Percentiles rank a stretch among this genome's conserved stretches.
Evolutionary conservation across 2,329 filamentous ascomycete species (phyloP).

Genomic region (Capronia coronata): DNA sequence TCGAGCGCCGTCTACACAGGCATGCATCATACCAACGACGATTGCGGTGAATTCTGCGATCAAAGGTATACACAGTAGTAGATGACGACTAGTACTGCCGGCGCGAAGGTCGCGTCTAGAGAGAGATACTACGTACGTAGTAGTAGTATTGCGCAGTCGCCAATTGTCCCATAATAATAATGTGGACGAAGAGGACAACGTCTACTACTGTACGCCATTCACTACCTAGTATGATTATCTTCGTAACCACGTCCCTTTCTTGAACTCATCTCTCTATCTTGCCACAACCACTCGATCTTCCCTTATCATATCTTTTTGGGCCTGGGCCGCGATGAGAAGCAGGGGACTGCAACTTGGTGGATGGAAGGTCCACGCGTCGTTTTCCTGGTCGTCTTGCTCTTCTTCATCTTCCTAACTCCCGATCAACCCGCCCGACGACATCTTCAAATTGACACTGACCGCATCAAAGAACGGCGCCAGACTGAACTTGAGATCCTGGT

Average conservation of each 20-base stretch:
- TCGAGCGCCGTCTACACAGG: background rate
- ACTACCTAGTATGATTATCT: too few relatives aligned
- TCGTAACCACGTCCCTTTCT: too few relatives aligned
- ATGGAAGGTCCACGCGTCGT: constrained; percentile 41
- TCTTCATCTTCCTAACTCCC: constrained; percentile 50
- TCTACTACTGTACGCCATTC: too few relatives aligned
- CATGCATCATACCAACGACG: background rate
- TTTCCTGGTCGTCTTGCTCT: constrained; percentile 46
- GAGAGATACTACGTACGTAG: too few relatives aligned
- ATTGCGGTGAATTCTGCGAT: background rate
- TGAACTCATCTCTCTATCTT: too few relatives aligned
- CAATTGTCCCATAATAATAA: background rate
- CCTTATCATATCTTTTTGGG: background rate
- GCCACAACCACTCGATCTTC: too few relatives aligned
- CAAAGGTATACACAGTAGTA: too few relatives aligned
- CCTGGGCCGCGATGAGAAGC: constrained; percentile 16
- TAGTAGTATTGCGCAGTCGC: too few relatives aligned
- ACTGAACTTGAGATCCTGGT: constrained; percentile 22
- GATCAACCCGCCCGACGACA: constrained; percentile 31
- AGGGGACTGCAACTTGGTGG: constrained; percentile 10
- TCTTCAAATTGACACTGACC: constrained; percentile 12
- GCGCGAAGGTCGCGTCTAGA: background rate
- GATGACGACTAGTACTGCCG: background rate
- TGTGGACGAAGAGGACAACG: too few relatives aligned
- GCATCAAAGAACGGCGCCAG: constrained; percentile 43